These are phyloP conservation scores for Sclerotinia glacialis DNA, from an alignment of 2,329 filamentous ascomycete genomes.

Conservation along the genomic window DNA sequence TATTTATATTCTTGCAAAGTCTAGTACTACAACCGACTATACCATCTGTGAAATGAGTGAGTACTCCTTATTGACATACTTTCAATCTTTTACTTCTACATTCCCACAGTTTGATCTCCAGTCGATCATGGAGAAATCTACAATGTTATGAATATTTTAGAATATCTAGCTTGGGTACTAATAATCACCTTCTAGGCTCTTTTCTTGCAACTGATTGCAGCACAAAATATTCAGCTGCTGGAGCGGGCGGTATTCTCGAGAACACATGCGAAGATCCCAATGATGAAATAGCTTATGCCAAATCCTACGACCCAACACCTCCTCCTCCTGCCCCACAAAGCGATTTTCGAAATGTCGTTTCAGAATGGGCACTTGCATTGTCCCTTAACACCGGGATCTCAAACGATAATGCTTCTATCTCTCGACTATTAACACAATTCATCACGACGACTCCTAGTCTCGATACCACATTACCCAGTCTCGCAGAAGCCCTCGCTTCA, in stretches of 20 bases:
- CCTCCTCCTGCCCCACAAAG: constrained; percentile 39
- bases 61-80: not conserved
- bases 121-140: not conserved
- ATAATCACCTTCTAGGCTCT: constrained; percentile 43
- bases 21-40: constrained; percentile 48
- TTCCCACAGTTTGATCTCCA: not conserved
- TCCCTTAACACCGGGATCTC: constrained; percentile 55
- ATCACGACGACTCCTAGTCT: constrained; percentile 42
- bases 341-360: constrained; percentile 56
- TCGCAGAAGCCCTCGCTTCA: constrained; percentile 72
- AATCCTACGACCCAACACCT: constrained; percentile 41
- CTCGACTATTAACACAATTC: constrained; percentile 56
- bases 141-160: not conserved
- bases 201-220: constrained; percentile 64
- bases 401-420: constrained; percentile 57
- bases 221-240: constrained; percentile 57
- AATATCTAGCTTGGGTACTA: not conserved
- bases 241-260: constrained; percentile 57
- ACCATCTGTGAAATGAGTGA: constrained; percentile 60
- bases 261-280: constrained; percentile 58
- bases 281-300: constrained; percentile 55
- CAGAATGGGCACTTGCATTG: constrained; percentile 54
- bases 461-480: constrained; percentile 53
- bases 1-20: constrained; percentile 65
- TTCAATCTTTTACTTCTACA: not conserved